phyloP scores from a whole-genome alignment of 2,329 filamentous ascomycete genomes.

The Hypomyces perniciosus region DNA sequence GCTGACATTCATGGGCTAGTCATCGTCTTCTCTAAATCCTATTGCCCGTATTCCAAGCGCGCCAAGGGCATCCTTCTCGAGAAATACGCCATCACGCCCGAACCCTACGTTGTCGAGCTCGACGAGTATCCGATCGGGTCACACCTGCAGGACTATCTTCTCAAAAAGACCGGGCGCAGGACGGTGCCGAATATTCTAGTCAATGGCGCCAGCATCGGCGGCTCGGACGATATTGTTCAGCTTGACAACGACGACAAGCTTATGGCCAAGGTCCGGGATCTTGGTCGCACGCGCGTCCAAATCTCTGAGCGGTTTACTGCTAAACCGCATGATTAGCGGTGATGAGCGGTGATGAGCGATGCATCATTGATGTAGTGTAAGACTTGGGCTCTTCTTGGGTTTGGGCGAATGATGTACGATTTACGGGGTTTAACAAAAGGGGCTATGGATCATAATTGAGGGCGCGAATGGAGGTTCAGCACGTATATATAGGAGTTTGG shows the following conservation, averaged over 20 bases:
- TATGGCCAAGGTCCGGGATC: conserved; percentile 61
- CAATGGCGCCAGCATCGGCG: conserved; percentile 82
- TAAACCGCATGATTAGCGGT: conserved; percentile 8
- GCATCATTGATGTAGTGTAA: too few relatives aligned
- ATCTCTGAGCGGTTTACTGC: conserved; percentile 43
- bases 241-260: conserved; percentile 64
- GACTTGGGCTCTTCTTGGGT: neutral
- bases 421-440: too few relatives aligned
- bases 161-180: conserved; percentile 65
- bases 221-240: conserved; percentile 75
- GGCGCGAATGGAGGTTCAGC: neutral
- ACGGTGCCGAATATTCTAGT: conserved; percentile 93
- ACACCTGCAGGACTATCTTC: conserved; percentile 65
- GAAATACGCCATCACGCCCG: conserved; percentile 75
- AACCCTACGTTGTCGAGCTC: conserved; percentile 84
- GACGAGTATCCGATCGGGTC: conserved; percentile 72
- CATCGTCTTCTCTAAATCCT: conserved; percentile 93
- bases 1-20: conserved; percentile 44
- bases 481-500: neutral
- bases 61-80: conserved; percentile 82
- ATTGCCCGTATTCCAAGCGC: conserved; percentile 78
- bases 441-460: too few relatives aligned
- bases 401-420: neutral
- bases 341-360: neutral
- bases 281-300: conserved; percentile 62